Evolutionary conservation across 805 yeast species (phyloP), one percentile per base, ranked within the genome.

Genomic region (Metschnikowia reukaufii): DNA sequence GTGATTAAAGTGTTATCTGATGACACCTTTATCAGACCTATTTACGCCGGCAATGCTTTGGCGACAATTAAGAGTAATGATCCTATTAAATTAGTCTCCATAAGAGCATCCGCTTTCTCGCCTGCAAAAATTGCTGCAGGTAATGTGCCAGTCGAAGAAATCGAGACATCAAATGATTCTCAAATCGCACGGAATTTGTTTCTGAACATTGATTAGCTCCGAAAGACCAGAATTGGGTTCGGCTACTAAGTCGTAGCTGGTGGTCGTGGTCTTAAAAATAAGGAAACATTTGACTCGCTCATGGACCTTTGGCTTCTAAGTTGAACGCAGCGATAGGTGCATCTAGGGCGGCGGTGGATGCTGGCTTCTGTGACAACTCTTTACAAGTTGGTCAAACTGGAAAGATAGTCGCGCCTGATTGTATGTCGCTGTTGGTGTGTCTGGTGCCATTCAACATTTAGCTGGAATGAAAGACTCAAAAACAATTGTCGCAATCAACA

Each of bases 381-480:
- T 77, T 92, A 59, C 99, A 92, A 70, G 91, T 92, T 51, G 99
- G 99, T 45, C 99, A 92, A 72, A 92, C 99, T 8, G 99, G 99
- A 58, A 94, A 94, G 67, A 91, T 91, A 45, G 95, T 94, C 29
- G 98, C 98, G 6, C 99, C 99, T 34, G 96, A 35, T 77, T 91
- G 52, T 94, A 94, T 65, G 69, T 94, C 38, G 98, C 97, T 2
- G 83, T 91, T 35, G 99, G 99, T 54, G 81, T 94, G 48, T 86
- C 96, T 17, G 99, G 99, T 52, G 99, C 99, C 27, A 92, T 92
- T 61, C 99, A 92, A 72, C 99, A 92, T 70, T 74, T 94, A 61
- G 99, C 99, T 1, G 99, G 99, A 55, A 92, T 92, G 97, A 92
- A 91, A 70, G 97, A 92, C 64, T 80, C 97, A 36, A 92, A 90